phyloP scores from a whole-genome alignment of 192 early-diverging fungal species.

The Phlyctochytrium arcticum region DNA sequence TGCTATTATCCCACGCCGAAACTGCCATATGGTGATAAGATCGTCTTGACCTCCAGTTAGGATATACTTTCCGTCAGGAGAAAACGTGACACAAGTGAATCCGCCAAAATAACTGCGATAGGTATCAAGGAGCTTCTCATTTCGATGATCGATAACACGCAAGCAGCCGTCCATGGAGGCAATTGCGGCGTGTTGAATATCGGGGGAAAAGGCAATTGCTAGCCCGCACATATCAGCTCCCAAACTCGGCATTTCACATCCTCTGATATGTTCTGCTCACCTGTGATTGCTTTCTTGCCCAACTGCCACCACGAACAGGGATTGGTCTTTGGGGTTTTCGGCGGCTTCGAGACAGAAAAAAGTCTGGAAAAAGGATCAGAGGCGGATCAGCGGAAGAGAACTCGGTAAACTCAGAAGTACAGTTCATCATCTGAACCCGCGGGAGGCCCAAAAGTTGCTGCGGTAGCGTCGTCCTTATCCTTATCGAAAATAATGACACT shows the following conservation, averaged over 20 bases:
- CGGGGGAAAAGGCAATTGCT: conserved; percentile 82
- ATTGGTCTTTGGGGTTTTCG: conserved; percentile 68
- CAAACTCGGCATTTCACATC: too few species aligned
- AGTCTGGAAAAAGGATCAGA: conserved; percentile 19
- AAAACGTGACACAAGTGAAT: conserved; percentile 82
- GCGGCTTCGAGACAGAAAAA: conserved; percentile 53
- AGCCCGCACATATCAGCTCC: neutral
- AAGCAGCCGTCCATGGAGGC: conserved; percentile 75
- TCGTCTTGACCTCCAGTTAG: conserved; percentile 85
- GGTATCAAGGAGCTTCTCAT: conserved; percentile 73
- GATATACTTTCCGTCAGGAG: conserved; percentile 76
- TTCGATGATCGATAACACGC: conserved; percentile 68
- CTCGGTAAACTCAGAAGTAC: conserved; percentile 11
- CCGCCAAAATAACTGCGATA: conserved; percentile 85
- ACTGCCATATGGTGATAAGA: conserved; percentile 82
- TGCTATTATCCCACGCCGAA: conserved; percentile 73
- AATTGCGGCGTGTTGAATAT: conserved; percentile 74
- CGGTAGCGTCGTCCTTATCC: conserved; percentile 72
- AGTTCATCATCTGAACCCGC: neutral
- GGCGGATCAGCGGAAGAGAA: conserved; percentile 1
- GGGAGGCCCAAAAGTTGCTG: neutral
- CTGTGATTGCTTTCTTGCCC: conserved; percentile 65
- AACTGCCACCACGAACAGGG: conserved; percentile 80
- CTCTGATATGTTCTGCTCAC: conserved; percentile 37
- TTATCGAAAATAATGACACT: conserved; percentile 80